Evolutionary conservation across 106 monocot species (phyloP).

Genomic region (Dendrobium huoshanense): DNA sequence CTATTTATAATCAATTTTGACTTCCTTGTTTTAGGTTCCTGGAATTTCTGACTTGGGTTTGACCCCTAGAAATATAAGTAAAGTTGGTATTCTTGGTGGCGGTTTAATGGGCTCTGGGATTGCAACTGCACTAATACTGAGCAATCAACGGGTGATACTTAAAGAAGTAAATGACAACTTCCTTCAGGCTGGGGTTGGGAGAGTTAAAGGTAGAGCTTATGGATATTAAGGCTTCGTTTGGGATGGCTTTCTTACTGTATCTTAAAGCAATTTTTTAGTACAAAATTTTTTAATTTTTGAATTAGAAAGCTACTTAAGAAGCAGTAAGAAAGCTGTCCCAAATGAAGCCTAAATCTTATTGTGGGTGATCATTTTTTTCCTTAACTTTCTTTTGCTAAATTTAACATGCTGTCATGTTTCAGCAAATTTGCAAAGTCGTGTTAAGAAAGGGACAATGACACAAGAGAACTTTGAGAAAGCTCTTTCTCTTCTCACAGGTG

Average conservation of each 20-base stretch:
- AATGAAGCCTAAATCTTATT: too few relatives aligned
- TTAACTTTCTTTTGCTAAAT: conserved; percentile 1
- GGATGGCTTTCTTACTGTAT: too few relatives aligned
- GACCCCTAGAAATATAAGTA: conserved; percentile 56
- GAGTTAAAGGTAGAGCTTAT: conserved; percentile 61
- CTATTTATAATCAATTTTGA: background rate
- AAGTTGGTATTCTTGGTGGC: conserved; percentile 92
- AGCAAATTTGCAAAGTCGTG: conserved; percentile 87
- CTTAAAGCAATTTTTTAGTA: too few relatives aligned
- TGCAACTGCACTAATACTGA: conserved; percentile 75
- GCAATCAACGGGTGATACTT: conserved; percentile 68
- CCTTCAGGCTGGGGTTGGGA: conserved; percentile 59
- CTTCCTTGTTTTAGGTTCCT: conserved; percentile 57
- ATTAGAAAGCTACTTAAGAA: too few relatives aligned
- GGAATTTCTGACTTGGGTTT: conserved; percentile 72
- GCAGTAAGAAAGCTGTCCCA: too few relatives aligned
- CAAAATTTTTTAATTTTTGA: too few relatives aligned
- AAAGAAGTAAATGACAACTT: conserved; percentile 96
- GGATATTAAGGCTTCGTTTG: too few relatives aligned
- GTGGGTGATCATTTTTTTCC: background rate
- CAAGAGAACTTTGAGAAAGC: conserved; percentile 68
- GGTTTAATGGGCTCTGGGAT: conserved; percentile 99
- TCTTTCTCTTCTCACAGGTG: conserved; percentile 66
- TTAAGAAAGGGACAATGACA: conserved; percentile 87
- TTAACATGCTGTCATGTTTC: conserved; percentile 9